These are phyloP conservation scores for Ogataea methanolica DNA, from an alignment of 805 yeast species.

Conservation along the genomic window DNA sequence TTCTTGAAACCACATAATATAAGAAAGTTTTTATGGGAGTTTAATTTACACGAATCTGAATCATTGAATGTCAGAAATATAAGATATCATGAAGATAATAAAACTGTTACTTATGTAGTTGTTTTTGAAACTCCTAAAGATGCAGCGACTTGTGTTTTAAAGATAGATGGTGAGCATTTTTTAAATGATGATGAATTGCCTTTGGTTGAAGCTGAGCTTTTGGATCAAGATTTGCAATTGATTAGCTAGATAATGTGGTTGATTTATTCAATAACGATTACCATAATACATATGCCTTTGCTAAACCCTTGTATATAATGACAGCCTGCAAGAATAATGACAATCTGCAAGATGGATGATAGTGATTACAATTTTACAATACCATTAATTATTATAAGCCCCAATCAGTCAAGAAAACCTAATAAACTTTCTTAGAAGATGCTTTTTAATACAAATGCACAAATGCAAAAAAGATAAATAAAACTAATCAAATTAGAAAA, in stretches of 20 bases:
- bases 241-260: too few species aligned
- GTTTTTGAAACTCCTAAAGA: slow-evolving; percentile 41
- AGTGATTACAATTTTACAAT: too few species aligned
- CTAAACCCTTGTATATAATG: too few species aligned
- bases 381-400: background rate
- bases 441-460: background rate
- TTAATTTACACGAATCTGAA: slow-evolving; percentile 33
- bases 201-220: slow-evolving; percentile 29
- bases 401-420: background rate
- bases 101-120: slow-evolving; percentile 31
- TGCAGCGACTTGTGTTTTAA: slow-evolving; percentile 47
- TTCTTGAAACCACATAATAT: slow-evolving; percentile 36
- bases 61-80: slow-evolving; percentile 14
- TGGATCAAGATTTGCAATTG: slow-evolving; percentile 11
- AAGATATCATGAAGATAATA: slow-evolving; percentile 4
- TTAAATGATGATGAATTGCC: slow-evolving; percentile 26
- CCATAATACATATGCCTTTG: too few species aligned
- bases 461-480: background rate
- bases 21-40: slow-evolving; percentile 41
- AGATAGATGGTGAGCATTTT: slow-evolving; percentile 43
- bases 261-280: too few species aligned
- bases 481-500: background rate
- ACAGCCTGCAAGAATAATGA: too few species aligned
- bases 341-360: too few species aligned
- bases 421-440: background rate